Base-by-base conservation (phyloP, 2,329 filamentous ascomycete species). In the Talaromyces piceae region DNA sequence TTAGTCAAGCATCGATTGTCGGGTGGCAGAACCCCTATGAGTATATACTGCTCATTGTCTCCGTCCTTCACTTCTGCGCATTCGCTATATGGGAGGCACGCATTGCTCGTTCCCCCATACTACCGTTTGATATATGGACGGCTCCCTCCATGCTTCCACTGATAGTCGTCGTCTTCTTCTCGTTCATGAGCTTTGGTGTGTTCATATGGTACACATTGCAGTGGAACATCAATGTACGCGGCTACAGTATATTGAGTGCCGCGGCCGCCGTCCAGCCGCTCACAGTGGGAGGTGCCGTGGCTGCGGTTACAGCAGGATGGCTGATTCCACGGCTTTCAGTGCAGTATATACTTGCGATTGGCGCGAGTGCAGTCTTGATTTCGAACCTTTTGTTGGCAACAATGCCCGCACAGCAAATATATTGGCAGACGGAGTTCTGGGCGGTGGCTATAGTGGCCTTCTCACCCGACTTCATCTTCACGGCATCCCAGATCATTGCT, bases 401-500 rank as follows among this genome's bases (percentile, higher is more conserved):
- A 0, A 71, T 75, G 61, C 74, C 74, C 0, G 60, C 63, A 3
- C 64, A 74, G 1, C 73, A 77, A 54, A 67, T 59, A 0, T 79
- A 67, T 57, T 75, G 72, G 73, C 64, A 64, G 1, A 62, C 64
- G 37, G 43, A 61, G 1, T 79, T 79, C 45, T 73, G 64, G 0
- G 66, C 66, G 1, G 61, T 63, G 7, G 49, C 70, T 4, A 51
- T 70, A 5, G 61, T 63, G n/a, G 53, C 60, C 0, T 67, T 68
- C 56, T 75, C 72, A 27, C 74, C 75, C 0, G 77, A 80, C 53
- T 70, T 79, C 3, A 67, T 77, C 4, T 78, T 73, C 46, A 72
- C 75, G 0, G 74, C 74, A 0, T 75, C 75, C 0, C 75, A 79
- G 53, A 75, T 80, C 3, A 77, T 80, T 47, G 74, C 76, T 0